These are phyloP conservation scores for Alternaria gansuensis DNA, from an alignment of 2,329 filamentous ascomycete genomes.

Conservation along the genomic window DNA sequence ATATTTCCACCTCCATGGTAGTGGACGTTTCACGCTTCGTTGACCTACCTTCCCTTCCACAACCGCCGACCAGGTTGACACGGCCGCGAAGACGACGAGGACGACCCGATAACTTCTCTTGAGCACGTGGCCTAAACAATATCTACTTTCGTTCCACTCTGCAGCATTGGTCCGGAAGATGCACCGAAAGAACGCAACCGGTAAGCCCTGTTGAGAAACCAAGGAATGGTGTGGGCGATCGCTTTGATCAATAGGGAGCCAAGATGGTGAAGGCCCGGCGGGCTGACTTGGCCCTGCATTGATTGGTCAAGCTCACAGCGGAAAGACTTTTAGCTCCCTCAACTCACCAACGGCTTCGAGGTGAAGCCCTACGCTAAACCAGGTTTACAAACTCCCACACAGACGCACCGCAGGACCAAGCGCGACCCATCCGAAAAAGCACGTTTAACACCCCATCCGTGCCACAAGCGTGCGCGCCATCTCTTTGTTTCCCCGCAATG, in stretches of 20 bases:
- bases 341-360: constrained; percentile 28
- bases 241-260: constrained; percentile 18
- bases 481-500: constrained; percentile 22
- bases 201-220: constrained; percentile 23
- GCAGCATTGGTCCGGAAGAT: constrained; percentile 7
- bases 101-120: constrained; percentile 19
- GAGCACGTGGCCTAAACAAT: constrained; percentile 6
- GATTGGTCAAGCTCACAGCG: constrained; percentile 23
- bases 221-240: neutral
- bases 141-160: neutral
- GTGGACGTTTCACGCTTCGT: constrained; percentile 1
- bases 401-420: constrained; percentile 6
- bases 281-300: constrained; percentile 27
- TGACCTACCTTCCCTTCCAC: neutral
- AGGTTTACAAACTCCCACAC: constrained; percentile 8
- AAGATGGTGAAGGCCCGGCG: constrained; percentile 19
- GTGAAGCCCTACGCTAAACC: constrained; percentile 26
- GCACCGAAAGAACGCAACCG: constrained; percentile 20
- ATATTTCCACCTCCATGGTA: constrained; percentile 28
- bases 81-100: constrained; percentile 6
- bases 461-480: constrained; percentile 15
- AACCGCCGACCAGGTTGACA: constrained; percentile 5
- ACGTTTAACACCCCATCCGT: constrained; percentile 17
- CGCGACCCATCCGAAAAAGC: constrained; percentile 19
- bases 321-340: constrained; percentile 8